Percentiles rank a stretch among this genome's conserved stretches.
These are phyloP conservation scores for Eimeria zaria DNA, from an alignment of 169 alveolate genomes.

Conservation along the genomic window DNA sequence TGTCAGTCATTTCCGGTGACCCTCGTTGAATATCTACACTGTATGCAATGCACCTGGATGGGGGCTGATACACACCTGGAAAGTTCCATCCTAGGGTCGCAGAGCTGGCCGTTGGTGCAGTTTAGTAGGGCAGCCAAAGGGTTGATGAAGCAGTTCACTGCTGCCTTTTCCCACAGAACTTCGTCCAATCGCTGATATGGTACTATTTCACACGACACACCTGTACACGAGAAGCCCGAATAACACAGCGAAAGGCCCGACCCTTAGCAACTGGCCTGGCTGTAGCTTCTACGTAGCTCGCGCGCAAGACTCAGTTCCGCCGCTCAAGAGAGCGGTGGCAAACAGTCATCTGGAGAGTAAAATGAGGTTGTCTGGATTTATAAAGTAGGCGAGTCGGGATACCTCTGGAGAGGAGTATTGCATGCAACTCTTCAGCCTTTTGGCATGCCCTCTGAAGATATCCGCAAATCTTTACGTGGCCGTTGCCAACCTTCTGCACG, in stretches of 20 bases:
- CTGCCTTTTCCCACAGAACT: conserved; percentile 81
- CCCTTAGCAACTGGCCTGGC: not conserved
- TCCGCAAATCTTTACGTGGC: conserved; percentile 75
- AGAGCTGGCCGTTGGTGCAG: conserved; percentile 80
- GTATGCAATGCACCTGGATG: not conserved
- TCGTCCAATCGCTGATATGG: conserved; percentile 53
- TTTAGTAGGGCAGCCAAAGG: conserved; percentile 78
- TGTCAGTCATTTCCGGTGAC: not conserved
- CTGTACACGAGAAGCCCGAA: conserved; percentile 2
- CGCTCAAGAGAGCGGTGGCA: not conserved
- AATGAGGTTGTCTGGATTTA: not conserved
- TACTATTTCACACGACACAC: conserved; percentile 53
- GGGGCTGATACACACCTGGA: conserved; percentile 8
- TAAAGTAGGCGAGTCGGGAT: not conserved
- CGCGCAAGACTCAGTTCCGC: no score
- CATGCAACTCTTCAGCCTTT: conserved; percentile 58
- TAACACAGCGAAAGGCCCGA: not conserved
- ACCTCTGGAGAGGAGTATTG: conserved; percentile 40
- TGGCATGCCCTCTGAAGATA: conserved; percentile 46
- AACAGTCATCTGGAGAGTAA: not conserved
- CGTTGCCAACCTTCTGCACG: conserved; percentile 56
- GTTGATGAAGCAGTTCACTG: conserved; percentile 80
- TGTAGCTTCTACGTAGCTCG: not conserved
- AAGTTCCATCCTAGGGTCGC: conserved; percentile 67
- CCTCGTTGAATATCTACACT: not conserved